These are phyloP conservation scores for Clavulina sp. DNA, from an alignment of 768 basidiomycete species.

Conservation along the genomic window DNA sequence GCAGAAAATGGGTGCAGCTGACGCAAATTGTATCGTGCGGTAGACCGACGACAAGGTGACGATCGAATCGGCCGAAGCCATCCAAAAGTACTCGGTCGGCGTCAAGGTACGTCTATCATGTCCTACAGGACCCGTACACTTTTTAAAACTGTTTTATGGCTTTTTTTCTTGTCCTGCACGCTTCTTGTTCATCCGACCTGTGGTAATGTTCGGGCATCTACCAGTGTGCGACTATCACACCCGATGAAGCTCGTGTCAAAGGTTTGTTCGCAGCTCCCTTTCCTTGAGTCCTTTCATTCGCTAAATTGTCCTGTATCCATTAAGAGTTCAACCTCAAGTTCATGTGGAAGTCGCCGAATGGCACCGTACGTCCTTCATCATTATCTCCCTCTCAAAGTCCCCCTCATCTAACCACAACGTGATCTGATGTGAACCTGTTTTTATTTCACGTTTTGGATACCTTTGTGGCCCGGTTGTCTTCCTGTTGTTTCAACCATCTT, in stretches of 20 bases:
- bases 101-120: constrained; percentile 40
- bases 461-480: too few relatives aligned
- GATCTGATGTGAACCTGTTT: too few relatives aligned
- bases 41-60: constrained; percentile 92
- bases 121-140: background rate
- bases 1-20: too few relatives aligned
- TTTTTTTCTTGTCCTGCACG: background rate
- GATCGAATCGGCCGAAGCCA: constrained; percentile 84
- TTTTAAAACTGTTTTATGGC: too few relatives aligned
- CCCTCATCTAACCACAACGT: too few relatives aligned
- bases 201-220: too few relatives aligned
- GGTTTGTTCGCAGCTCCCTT: constrained; percentile 7
- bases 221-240: constrained; percentile 90
- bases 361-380: constrained; percentile 41
- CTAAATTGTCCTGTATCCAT: background rate
- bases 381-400: background rate
- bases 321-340: constrained; percentile 90
- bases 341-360: constrained; percentile 98
- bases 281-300: background rate
- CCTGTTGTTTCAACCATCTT: too few relatives aligned
- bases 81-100: constrained; percentile 84
- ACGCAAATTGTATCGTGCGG: background rate
- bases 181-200: too few relatives aligned
- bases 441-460: too few relatives aligned
- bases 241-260: constrained; percentile 86